Percentiles rank a stretch among this genome's conserved stretches.
phyloP scores from a whole-genome alignment of 805 yeast species.

The Clavispora phyllophila region DNA sequence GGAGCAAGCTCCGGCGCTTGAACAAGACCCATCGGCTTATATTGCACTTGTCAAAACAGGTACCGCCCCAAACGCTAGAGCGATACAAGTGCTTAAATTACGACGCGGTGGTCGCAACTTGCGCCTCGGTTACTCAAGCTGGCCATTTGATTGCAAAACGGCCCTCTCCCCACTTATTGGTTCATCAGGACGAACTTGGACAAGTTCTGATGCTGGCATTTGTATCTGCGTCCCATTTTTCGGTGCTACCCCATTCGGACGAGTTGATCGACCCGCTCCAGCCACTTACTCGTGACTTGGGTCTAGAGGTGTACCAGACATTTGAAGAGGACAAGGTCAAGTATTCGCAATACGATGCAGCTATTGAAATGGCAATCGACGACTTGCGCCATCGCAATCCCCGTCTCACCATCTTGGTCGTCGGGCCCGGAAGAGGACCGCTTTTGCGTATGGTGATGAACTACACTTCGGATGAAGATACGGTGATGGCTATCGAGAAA shows the following conservation, averaged over 20 bases:
- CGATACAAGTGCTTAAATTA: slow-evolving; percentile 10
- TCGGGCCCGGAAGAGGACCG: slow-evolving; percentile 91
- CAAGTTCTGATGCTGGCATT: background rate
- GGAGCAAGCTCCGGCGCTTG: slow-evolving; percentile 1
- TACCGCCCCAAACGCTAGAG: background rate
- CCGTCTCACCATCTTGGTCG: slow-evolving; percentile 42
- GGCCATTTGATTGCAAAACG: slow-evolving; percentile 1
- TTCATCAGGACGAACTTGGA: background rate
- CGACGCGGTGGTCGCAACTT: slow-evolving; percentile 2
- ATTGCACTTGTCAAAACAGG: background rate
- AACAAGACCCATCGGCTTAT: background rate
- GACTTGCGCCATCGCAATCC: slow-evolving; percentile 11
- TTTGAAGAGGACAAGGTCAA: slow-evolving; percentile 71
- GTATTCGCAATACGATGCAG: slow-evolving; percentile 62
- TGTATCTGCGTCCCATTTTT: background rate
- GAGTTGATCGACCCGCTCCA: slow-evolving; percentile 54
- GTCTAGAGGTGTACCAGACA: slow-evolving; percentile 54
- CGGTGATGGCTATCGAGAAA: slow-evolving; percentile 60
- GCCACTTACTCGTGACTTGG: slow-evolving; percentile 59
- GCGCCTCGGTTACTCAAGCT: background rate
- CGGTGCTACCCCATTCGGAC: slow-evolving; percentile 4
- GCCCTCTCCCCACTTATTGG: slow-evolving; percentile 1
- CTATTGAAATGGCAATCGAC: slow-evolving; percentile 52
- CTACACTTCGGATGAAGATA: slow-evolving; percentile 9
- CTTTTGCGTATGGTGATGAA: slow-evolving; percentile 44